Evolutionary conservation across 202 grass and related monocot genomes (phyloP).

Genomic region (Bolboschoenoplectus hybrid): DNA sequence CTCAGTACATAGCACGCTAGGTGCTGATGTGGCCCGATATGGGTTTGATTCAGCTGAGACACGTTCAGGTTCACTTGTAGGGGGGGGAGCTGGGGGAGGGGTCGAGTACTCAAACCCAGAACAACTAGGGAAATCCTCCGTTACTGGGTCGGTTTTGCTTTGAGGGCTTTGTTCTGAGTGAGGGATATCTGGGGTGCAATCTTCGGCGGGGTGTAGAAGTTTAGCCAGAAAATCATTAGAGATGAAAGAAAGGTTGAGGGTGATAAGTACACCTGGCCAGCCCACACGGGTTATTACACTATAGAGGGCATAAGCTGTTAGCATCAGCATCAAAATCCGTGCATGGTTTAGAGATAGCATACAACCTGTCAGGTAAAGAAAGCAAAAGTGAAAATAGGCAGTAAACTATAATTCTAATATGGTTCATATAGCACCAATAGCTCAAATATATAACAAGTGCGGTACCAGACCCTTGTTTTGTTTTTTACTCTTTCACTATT

Average conservation of each 20-base stretch:
- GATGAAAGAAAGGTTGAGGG: conserved; percentile 85
- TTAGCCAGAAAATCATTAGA: conserved; percentile 92
- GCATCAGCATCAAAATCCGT: conserved; percentile 76
- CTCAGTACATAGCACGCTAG: conserved; percentile 66
- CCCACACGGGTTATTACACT: conserved; percentile 69
- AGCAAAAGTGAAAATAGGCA: not conserved
- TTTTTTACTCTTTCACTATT: conserved; percentile 4
- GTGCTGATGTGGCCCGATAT: conserved; percentile 62
- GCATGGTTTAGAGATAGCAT: conserved; percentile 92
- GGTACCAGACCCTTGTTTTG: not conserved
- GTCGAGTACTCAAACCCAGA: conserved; percentile 62
- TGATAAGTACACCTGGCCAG: conserved; percentile 78
- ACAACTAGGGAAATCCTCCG: conserved; percentile 61
- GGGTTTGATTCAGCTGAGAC: conserved; percentile 57
- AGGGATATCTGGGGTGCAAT: conserved; percentile 47
- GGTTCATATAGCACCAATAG: not conserved
- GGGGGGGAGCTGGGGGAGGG: conserved; percentile 41
- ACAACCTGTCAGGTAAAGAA: conserved; percentile 65
- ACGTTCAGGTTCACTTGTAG: conserved; percentile 65
- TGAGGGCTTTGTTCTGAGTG: conserved; percentile 58
- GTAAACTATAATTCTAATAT: not conserved
- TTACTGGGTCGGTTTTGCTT: conserved; percentile 71
- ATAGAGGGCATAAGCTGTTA: conserved; percentile 84
- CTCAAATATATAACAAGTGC: not conserved
- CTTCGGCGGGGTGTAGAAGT: conserved; percentile 62